These are phyloP conservation scores for Phytophthora idaei DNA, from an alignment of 352 stramenopile genomes.

Conservation along the genomic window DNA sequence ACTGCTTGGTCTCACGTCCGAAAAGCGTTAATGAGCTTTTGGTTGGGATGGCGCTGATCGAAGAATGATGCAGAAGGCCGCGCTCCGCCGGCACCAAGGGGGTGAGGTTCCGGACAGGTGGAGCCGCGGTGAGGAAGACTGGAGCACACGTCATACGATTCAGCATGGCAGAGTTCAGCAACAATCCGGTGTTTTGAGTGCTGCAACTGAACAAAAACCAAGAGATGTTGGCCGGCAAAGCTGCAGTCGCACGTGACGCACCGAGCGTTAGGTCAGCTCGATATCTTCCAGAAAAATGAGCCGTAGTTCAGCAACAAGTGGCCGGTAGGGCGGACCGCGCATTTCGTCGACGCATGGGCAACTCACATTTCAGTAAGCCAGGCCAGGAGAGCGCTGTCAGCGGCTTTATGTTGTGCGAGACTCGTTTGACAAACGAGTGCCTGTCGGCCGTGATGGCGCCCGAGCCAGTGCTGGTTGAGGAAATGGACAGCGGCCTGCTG, in stretches of 20 bases:
- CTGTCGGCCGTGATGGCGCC: slow-evolving; percentile 7
- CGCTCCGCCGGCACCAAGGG: background rate
- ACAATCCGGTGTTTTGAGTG: slow-evolving; percentile 41
- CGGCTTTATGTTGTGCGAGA: slow-evolving; percentile 31
- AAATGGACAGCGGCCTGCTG: slow-evolving; percentile 38
- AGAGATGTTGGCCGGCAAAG: slow-evolving; percentile 12
- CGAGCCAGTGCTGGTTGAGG: slow-evolving; percentile 25
- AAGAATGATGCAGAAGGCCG: slow-evolving; percentile 37
- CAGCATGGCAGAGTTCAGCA: slow-evolving; percentile 45
- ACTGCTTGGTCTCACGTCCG: slow-evolving; percentile 13
- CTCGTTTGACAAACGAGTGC: slow-evolving; percentile 28
- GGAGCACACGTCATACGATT: slow-evolving; percentile 35
- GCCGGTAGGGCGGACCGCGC: slow-evolving; percentile 21
- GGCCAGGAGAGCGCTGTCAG: slow-evolving; percentile 1
- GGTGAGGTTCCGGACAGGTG: slow-evolving; percentile 37
- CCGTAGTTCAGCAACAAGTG: slow-evolving; percentile 25
- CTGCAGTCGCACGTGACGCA: slow-evolving; percentile 11
- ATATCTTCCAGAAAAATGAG: slow-evolving; percentile 39
- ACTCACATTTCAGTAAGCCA: background rate
- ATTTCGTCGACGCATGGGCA: background rate
- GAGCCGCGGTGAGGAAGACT: slow-evolving; percentile 14
- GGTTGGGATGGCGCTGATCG: slow-evolving; percentile 19
- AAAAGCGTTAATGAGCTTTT: slow-evolving; percentile 27
- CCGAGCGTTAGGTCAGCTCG: slow-evolving; percentile 4
- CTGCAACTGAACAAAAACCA: slow-evolving; percentile 39